These are phyloP conservation scores for Osmanthus fragrans DNA, from an alignment of 257 asterid species.

Conservation along the genomic window DNA sequence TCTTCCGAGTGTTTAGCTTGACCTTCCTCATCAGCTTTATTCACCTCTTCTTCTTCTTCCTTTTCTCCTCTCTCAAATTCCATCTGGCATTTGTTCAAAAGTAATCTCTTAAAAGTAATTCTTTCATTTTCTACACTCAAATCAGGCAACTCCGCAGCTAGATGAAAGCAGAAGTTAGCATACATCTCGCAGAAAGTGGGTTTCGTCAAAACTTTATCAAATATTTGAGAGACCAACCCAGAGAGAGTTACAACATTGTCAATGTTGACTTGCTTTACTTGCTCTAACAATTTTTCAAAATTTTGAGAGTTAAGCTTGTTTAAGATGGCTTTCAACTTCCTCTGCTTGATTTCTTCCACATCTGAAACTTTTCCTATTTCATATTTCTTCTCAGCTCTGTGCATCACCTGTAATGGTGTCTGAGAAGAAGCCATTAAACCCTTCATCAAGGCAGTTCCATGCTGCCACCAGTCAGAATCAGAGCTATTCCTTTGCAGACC, in stretches of 20 bases:
- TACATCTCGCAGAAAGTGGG: constrained; percentile 99
- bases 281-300: constrained; percentile 79
- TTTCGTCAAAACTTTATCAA: constrained; percentile 91
- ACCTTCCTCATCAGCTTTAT: constrained; percentile 77
- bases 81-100: constrained; percentile 86
- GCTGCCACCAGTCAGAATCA: constrained; percentile 90
- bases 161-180: constrained; percentile 82
- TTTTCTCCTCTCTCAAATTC: constrained; percentile 93
- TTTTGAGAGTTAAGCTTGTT: constrained; percentile 97
- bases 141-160: constrained; percentile 76
- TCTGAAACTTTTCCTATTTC: constrained; percentile 79
- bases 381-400: constrained; percentile 82
- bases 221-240: constrained; percentile 90
- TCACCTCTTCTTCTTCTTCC: constrained; percentile 88
- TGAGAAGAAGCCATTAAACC: constrained; percentile 83
- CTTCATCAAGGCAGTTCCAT: constrained; percentile 67
- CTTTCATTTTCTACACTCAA: constrained; percentile 63
- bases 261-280: constrained; percentile 79
- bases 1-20: constrained; percentile 63
- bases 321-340: constrained; percentile 77
- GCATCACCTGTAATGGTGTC: constrained; percentile 64
- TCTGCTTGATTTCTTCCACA: constrained; percentile 87
- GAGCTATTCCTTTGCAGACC: constrained; percentile 64
- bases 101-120: constrained; percentile 83
- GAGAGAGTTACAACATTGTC: constrained; percentile 67